Base-by-base conservation (phyloP, 768 basidiomycete genomes). In the Boletus subcaerulescens region DNA sequence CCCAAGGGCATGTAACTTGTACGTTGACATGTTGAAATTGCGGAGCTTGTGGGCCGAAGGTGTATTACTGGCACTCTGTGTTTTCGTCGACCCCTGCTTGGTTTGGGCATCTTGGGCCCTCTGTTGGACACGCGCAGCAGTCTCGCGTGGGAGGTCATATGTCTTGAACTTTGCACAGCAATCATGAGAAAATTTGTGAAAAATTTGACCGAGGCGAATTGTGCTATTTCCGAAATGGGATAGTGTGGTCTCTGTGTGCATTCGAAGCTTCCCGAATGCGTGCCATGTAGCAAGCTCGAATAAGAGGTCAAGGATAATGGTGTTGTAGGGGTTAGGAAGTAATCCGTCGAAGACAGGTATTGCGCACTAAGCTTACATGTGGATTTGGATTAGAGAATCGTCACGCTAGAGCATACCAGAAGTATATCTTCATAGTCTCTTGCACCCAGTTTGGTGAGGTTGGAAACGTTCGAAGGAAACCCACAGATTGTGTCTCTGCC, bases 141-240 rank as follows among this genome's bases (percentile, higher is more conserved):
- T 60, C 45, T 77, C 75, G 0, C 18, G 17, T 0, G 71, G 68
- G 3, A 76, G 64, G 8, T 76, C 72, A 0, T 36, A 47, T 3
- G 74, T 78, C 0, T 45, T 10, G 26, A 63, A 73, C 0, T 41
- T 48, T 0, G 26, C 5, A 31, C 69, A 74, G 7, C 20, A 22
- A 14, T 42, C 22, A 5, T 2, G 12, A 14, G 20, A 14, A 15
- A 42, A 42, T 14, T 42, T 22, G 20, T 1, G 22, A 14, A 42
- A 15, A 11, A 22, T 14, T 22, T 42, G 20, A 4, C 41, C 41
- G 3, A 42, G 5, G 14, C 13, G 14, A 7, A 9, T 42, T 22
- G 41, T 42, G 14, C 22, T 13, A 14, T 42, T 42, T 13, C 13
- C 14, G 11, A 41, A 41, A 6, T 41, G 4, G 13, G 12, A 22